Base-by-base conservation (phyloP, 2,329 filamentous ascomycete genomes). In the Cordyceps javanica region DNA sequence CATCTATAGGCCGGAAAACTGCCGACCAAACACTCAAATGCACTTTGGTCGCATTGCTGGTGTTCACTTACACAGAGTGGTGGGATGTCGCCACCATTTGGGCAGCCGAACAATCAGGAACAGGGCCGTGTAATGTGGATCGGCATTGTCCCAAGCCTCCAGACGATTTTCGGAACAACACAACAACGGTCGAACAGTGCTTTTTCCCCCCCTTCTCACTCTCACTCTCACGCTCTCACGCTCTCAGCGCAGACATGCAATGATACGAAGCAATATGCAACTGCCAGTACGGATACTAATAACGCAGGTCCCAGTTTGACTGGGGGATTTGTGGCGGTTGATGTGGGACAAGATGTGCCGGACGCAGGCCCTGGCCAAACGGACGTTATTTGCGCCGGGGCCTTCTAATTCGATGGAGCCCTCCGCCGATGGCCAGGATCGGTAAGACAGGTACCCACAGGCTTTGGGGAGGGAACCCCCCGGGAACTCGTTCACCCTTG, bases 291-390 rank as follows among this genome's bases (percentile, higher is more conserved):
- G n/a, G n/a, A n/a, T n/a, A n/a, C 46, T n/a, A 45, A 46, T 51
- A 59, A 49, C 50, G 57, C 42, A 59, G 57, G 57, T 57, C 55
- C 55, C 34, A 56, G 54, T 34, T 56, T 44, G 25, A 13, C 25
- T 56, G 32, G 28, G 6, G 21, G n/a, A 8, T 9, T 7, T 34
- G 8, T 25, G 19, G 21, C 26, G 26, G n/a, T 14, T 19, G 28
- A 19, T 26, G 28, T 36, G 55, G 23, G 41, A 49, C 30, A 32
- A 42, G 57, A 58, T 54, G 41, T 58, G 44, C 57, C 50, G 34
- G 50, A 25, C 26, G 32, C 19, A 34, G 5, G 26, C 45, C 46
- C 28, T 38, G 38, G 44, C 13, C 30, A 55, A 34, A 34, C 14
- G 39, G 54, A 21, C 36, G 34, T 42, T 42, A 34, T 49, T 56